phyloP scores from a whole-genome alignment of 2,329 filamentous ascomycete species.

The Colletotrichum scovillei region DNA sequence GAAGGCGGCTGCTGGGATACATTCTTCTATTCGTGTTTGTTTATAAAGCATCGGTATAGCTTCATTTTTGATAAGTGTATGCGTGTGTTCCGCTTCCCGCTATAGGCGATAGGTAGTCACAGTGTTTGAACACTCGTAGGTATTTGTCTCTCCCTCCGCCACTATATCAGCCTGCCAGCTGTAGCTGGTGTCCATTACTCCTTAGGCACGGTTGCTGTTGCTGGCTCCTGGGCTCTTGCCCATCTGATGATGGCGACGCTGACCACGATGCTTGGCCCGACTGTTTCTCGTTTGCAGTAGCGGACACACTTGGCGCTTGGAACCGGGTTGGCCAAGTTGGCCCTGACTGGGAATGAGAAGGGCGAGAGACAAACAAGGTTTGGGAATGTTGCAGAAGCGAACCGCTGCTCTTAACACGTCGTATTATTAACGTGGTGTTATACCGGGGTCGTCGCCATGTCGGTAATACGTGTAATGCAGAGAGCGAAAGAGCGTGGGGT shows the following conservation, averaged over 20 bases:
- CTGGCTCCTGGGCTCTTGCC: neutral
- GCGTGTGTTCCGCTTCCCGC: neutral
- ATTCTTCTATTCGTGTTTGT: neutral
- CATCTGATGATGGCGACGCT: constrained; percentile 2
- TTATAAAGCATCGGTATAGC: neutral
- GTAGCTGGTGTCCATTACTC: neutral
- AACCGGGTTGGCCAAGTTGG: neutral
- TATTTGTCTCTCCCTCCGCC: neutral
- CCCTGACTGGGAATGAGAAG: neutral
- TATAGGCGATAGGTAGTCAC: neutral
- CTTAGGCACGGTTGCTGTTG: neutral
- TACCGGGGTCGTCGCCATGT: neutral
- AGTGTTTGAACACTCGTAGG: neutral
- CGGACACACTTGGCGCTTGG: constrained; percentile 15
- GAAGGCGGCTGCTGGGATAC: neutral
- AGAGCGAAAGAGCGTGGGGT: constrained; percentile 12
- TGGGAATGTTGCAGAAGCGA: constrained; percentile 11
- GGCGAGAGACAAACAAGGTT: constrained; percentile 12
- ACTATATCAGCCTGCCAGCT: neutral
- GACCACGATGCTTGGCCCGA: neutral
- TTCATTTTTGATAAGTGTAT: neutral
- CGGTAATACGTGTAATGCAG: neutral
- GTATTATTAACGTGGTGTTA: neutral
- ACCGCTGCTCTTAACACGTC: constrained; percentile 1
- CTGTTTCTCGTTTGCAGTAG: constrained; percentile 12